Conservation (phyloP, 2,329 filamentous ascomycete genomes). For the Xylaria sp. region DNA sequence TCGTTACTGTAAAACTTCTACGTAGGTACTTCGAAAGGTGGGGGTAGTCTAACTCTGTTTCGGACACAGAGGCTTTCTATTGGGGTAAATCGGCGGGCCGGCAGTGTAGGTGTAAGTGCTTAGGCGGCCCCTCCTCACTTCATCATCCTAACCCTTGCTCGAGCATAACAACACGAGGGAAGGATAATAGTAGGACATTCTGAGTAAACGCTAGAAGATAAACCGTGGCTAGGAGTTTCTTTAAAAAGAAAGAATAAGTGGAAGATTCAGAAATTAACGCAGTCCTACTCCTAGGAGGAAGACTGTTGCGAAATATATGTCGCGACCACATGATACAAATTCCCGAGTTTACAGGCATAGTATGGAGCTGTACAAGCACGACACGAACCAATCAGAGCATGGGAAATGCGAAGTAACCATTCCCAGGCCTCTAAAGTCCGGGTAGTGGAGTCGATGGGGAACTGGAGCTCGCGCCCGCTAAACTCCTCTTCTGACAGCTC, state of each 20-base stretch:
- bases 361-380: background rate
- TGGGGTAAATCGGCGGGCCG: background rate
- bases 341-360: background rate
- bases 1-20: constrained; percentile 1
- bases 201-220: constrained; percentile 3
- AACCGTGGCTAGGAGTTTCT: background rate
- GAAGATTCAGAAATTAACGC: constrained; percentile 1
- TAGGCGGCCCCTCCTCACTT: constrained; percentile 1
- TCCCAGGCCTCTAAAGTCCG: constrained; percentile 24
- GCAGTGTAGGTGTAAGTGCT: background rate
- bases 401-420: constrained; percentile 24
- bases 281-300: background rate
- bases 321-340: constrained; percentile 12
- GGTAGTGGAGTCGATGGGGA: constrained; percentile 29
- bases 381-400: constrained; percentile 14
- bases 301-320: constrained; percentile 8
- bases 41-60: background rate
- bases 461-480: constrained; percentile 19
- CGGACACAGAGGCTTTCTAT: background rate
- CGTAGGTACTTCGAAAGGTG: background rate
- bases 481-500: constrained; percentile 15
- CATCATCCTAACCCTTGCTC: background rate
- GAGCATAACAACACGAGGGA: background rate
- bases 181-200: background rate
- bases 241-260: background rate